Percentiles rank a stretch among this genome's conserved stretches.
Evolutionary conservation across 2,329 filamentous ascomycete genomes (phyloP).

Genomic region (Neofusicoccum parvum): DNA sequence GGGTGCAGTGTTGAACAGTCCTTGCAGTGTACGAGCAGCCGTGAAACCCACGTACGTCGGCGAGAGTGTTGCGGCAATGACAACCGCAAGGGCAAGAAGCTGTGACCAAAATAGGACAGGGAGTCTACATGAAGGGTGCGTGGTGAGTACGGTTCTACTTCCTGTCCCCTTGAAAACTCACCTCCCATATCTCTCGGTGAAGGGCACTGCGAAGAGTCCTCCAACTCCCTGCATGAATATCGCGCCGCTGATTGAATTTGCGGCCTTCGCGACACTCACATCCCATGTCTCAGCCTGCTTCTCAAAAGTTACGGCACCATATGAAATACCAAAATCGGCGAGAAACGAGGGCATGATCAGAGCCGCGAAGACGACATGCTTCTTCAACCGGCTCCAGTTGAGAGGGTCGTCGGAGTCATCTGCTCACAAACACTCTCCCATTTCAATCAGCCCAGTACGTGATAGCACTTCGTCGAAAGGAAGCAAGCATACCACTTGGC

Average conservation of each 20-base stretch:
- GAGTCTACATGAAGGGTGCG: slow-evolving; percentile 10
- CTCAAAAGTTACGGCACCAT: slow-evolving; percentile 21
- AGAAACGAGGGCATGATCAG: slow-evolving; percentile 26
- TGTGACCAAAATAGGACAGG: slow-evolving; percentile 35
- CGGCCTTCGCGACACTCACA: slow-evolving; percentile 34
- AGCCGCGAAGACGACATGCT: slow-evolving; percentile 28
- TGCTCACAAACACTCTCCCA: background rate
- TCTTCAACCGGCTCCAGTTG: slow-evolving; percentile 34
- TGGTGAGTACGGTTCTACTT: background rate
- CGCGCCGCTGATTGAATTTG: slow-evolving; percentile 42
- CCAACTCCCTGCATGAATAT: slow-evolving; percentile 25
- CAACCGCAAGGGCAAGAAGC: slow-evolving; percentile 25
- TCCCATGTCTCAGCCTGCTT: slow-evolving; percentile 24
- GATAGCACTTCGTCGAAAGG: background rate
- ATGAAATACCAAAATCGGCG: slow-evolving; percentile 27
- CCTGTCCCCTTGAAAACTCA: slow-evolving; percentile 19
- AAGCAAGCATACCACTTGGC: slow-evolving; percentile 43
- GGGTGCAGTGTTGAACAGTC: slow-evolving; percentile 29
- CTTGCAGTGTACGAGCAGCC: slow-evolving; percentile 31
- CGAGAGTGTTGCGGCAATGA: slow-evolving; percentile 26
- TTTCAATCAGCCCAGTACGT: too few relatives aligned
- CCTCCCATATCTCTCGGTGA: slow-evolving; percentile 45
- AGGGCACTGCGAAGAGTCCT: slow-evolving; percentile 29
- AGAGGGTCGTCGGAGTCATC: slow-evolving; percentile 33
- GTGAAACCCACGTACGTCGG: slow-evolving; percentile 28